These are phyloP conservation scores for Zopfia rhizophila DNA, from an alignment of 2,329 filamentous ascomycete species.

Conservation along the genomic window DNA sequence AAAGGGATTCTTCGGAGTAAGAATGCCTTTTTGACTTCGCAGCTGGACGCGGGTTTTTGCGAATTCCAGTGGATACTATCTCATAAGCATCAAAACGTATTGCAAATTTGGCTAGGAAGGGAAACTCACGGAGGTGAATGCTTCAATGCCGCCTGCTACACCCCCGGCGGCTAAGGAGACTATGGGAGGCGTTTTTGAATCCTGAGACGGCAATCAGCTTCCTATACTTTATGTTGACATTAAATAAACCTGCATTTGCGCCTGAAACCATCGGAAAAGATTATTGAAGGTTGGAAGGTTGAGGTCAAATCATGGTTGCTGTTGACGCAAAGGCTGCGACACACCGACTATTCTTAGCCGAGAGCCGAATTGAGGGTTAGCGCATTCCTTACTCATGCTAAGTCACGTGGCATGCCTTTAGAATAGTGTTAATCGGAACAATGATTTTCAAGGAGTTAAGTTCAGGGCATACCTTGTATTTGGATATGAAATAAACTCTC, in stretches of 20 bases:
- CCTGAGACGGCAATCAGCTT: conserved; percentile 31
- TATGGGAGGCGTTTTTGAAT: conserved; percentile 49
- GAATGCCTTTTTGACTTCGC: conserved; percentile 55
- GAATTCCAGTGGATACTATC: conserved; percentile 71
- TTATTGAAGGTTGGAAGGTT: conserved; percentile 4
- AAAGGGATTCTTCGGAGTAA: conserved; percentile 67
- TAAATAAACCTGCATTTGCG: conserved; percentile 29
- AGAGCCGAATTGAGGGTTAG: conserved; percentile 29
- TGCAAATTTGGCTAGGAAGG: neutral
- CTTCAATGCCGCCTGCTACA: conserved; percentile 53
- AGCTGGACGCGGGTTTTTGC: conserved; percentile 73
- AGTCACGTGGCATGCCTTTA: too few relatives aligned
- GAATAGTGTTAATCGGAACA: too few relatives aligned
- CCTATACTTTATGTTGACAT: conserved; percentile 6
- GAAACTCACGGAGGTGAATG: conserved; percentile 44
- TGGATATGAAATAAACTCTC: too few relatives aligned
- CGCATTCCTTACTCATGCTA: too few relatives aligned
- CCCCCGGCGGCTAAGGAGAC: conserved; percentile 52
- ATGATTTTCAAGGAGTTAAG: too few relatives aligned
- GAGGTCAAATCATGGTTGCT: conserved; percentile 14
- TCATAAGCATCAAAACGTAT: conserved; percentile 3
- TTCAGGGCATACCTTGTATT: too few relatives aligned
- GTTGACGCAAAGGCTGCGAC: conserved; percentile 10
- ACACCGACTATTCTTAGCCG: conserved; percentile 17
- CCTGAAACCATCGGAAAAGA: conserved; percentile 42